Evolutionary conservation across 768 basidiomycete species (phyloP).

Genomic region (Collybia sp.): DNA sequence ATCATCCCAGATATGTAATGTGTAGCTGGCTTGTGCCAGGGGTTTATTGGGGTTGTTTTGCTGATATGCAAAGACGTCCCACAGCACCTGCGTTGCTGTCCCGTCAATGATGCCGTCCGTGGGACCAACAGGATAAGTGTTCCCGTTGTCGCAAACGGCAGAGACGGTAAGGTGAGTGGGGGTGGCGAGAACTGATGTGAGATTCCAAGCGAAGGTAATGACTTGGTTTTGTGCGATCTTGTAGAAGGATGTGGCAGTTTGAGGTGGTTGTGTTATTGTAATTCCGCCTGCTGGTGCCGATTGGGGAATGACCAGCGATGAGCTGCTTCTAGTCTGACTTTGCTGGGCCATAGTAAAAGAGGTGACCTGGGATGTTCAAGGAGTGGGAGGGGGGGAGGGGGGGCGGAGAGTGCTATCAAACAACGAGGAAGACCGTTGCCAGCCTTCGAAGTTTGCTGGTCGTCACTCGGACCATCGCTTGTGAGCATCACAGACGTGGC

Average conservation of each 20-base stretch:
- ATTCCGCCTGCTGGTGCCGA: constrained; percentile 60
- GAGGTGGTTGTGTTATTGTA: constrained; percentile 75
- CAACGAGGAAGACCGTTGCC: neutral
- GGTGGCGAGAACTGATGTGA: constrained; percentile 65
- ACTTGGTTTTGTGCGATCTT: constrained; percentile 73
- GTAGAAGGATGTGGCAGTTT: constrained; percentile 79
- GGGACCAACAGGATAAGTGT: constrained; percentile 86
- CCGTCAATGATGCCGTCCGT: constrained; percentile 69
- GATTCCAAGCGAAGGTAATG: constrained; percentile 91
- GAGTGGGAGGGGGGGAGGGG: neutral
- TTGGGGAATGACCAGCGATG: constrained; percentile 33
- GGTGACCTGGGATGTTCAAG: neutral
- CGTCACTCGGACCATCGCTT: neutral
- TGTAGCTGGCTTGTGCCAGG: constrained; percentile 73
- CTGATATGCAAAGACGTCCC: constrained; percentile 81
- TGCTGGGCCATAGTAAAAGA: neutral
- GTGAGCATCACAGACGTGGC: too few relatives aligned
- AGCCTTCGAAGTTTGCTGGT: neutral
- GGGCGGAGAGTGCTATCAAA: neutral
- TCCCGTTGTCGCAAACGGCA: constrained; percentile 81
- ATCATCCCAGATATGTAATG: constrained; percentile 78
- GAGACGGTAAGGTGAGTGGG: constrained; percentile 77
- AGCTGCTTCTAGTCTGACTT: constrained; percentile 4
- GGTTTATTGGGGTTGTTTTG: constrained; percentile 55
- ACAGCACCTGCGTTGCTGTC: constrained; percentile 64